Evolutionary conservation across 225 moss, liverwort and hornwort genomes (phyloP), one percentile per base, ranked within the genome.

Genomic region (Takakia lepidozioides): DNA sequence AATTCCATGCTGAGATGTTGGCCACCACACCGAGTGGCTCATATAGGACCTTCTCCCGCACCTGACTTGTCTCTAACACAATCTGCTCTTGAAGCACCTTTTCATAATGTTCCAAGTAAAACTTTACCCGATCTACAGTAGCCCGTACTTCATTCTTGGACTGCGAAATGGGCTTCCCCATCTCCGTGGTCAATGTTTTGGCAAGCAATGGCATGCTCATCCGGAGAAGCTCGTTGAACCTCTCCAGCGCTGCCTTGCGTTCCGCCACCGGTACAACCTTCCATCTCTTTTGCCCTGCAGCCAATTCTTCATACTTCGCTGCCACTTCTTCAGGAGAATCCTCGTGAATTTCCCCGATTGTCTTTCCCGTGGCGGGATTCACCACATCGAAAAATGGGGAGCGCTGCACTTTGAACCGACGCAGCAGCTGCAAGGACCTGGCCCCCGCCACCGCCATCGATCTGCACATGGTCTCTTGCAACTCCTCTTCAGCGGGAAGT

Each of bases 1-100:
- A 98, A 44, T 91, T 91, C 95, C 90, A 98, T 22, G 95, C 95
- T 6, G 95, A 98, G 27, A 98, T 87, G 60, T 98, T 90, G 48
- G 90, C 95, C 48, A 98, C 95, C 18, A 95, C 95, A 40, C 95
- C 95, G 13, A 95, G 69, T 15, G 90, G 90, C 67, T 95, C 95
- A 52, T 95, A 95, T 5, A 90, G 49, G 36, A 95, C 72, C 55
- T 87, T 90, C 61, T 95, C 95, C 60, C 64, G 80, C 1, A 87
- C 30, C 18, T 74, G 68, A 13, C 55, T 75, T n/a, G 82, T 90
- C 38, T 85, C 84, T 14, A 87, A 22, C 14, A 95, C 75, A 10
- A 52, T 77, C 34, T 66, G 75, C 53, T 95, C 95, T 43, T 78
- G 68, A 5, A 90, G 30, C 26, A 95, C 90, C 82, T 87, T 85